These are phyloP conservation scores for Penicillium sp. DNA, from an alignment of 2,329 filamentous ascomycete species.

Conservation along the genomic window DNA sequence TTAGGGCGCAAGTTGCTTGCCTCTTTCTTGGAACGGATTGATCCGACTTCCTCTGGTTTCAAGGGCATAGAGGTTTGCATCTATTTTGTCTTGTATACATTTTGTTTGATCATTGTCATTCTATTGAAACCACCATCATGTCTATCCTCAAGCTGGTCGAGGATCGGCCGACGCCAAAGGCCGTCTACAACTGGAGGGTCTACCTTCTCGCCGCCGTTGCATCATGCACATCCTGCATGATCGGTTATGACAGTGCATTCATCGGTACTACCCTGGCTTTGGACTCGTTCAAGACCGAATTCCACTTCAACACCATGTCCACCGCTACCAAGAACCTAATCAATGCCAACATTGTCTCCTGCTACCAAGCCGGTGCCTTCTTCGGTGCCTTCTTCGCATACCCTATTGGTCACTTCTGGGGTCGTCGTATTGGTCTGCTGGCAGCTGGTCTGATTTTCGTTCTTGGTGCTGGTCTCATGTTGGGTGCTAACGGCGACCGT, in stretches of 20 bases:
- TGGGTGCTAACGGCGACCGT: conserved; percentile 66
- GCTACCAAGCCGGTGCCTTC: conserved; percentile 83
- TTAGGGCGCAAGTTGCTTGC: background rate
- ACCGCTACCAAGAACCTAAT: conserved; percentile 55
- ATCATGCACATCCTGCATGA: conserved; percentile 64
- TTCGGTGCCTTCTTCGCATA: conserved; percentile 78
- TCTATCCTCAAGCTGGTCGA: conserved; percentile 49
- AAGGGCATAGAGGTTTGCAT: background rate
- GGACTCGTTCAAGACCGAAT: conserved; percentile 72
- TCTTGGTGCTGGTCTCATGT: conserved; percentile 74
- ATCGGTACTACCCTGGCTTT: conserved; percentile 78
- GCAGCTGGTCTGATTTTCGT: conserved; percentile 69
- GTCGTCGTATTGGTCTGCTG: conserved; percentile 69
- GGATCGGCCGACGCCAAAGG: conserved; percentile 60
- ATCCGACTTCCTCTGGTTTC: conserved; percentile 14
- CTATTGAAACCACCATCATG: conserved; percentile 35
- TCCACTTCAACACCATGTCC: conserved; percentile 62
- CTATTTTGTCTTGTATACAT: background rate
- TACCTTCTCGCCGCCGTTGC: conserved; percentile 62
- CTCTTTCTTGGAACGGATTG: conserved; percentile 12
- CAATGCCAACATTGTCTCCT: conserved; percentile 77
- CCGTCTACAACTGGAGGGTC: conserved; percentile 66
- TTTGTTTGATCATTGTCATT: conserved; percentile 4
- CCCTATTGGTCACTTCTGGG: conserved; percentile 68
- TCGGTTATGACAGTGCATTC: conserved; percentile 73